Conservation (phyloP, 768 basidiomycete species). For the Boletus pseudo-olivaceus region DNA sequence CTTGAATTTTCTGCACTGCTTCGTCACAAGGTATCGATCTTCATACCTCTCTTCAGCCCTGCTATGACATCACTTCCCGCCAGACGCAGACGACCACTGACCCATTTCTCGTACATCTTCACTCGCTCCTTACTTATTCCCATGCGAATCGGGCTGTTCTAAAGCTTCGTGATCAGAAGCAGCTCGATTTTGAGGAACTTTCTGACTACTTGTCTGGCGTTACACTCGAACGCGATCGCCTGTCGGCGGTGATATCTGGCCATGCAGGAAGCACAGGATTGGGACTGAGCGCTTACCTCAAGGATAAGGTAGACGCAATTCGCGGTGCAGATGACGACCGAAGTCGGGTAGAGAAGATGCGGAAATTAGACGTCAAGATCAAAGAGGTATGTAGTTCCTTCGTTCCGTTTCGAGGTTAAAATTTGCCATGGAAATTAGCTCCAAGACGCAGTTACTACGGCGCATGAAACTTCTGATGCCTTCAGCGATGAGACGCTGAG, state of each 20-base stretch:
- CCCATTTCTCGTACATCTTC: slow-evolving; percentile 85
- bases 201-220: slow-evolving; percentile 94
- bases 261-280: slow-evolving; percentile 82
- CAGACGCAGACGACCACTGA: slow-evolving; percentile 90
- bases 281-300: slow-evolving; percentile 84
- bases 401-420: neutral
- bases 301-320: slow-evolving; percentile 88
- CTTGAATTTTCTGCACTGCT: slow-evolving; percentile 91
- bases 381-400: slow-evolving; percentile 65
- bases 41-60: neutral
- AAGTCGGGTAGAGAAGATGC: slow-evolving; percentile 89
- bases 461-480: slow-evolving; percentile 93
- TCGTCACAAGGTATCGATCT: slow-evolving; percentile 66
- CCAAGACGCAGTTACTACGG: slow-evolving; percentile 92
- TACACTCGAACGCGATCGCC: slow-evolving; percentile 86
- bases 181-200: slow-evolving; percentile 96
- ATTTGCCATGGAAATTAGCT: slow-evolving; percentile 47
- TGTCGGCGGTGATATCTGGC: slow-evolving; percentile 87
- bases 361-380: slow-evolving; percentile 88
- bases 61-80: neutral
- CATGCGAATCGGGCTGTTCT: slow-evolving; percentile 92
- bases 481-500: slow-evolving; percentile 94
- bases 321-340: slow-evolving; percentile 93
- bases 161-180: slow-evolving; percentile 96
- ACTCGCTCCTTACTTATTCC: slow-evolving; percentile 91